Evolutionary conservation across 2,329 filamentous ascomycete species (phyloP).

Genomic region (Neoscytalidium dimidiatum): DNA sequence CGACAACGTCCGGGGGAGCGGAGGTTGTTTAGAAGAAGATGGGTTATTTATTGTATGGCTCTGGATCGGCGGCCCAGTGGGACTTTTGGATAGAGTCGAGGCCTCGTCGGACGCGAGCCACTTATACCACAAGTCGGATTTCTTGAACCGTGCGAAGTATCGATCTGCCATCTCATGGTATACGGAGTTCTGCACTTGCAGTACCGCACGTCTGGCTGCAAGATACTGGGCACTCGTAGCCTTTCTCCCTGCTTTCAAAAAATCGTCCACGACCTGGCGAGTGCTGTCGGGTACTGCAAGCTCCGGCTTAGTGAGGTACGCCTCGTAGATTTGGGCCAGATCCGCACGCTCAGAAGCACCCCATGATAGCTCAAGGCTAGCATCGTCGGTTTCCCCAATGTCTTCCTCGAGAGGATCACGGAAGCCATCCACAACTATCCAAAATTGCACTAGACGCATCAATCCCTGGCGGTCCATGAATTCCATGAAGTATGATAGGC

Average conservation of each 20-base stretch:
- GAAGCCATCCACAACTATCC: conserved; percentile 96
- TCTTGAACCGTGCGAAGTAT: conserved; percentile 84
- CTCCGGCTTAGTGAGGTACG: conserved; percentile 80
- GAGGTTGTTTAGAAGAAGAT: conserved; percentile 35
- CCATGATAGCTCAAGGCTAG: conserved; percentile 60
- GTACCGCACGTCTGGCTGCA: conserved; percentile 75
- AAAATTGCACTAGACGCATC: conserved; percentile 93
- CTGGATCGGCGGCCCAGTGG: conserved; percentile 7
- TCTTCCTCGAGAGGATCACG: conserved; percentile 91
- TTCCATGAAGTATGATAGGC: conserved; percentile 98
- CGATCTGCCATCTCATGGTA: conserved; percentile 81
- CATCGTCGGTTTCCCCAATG: conserved; percentile 68
- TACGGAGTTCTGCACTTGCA: conserved; percentile 79
- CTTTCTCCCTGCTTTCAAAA: conserved; percentile 73
- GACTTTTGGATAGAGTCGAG: conserved; percentile 34
- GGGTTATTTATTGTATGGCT: neutral
- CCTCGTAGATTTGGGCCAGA: conserved; percentile 86
- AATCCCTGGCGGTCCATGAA: conserved; percentile 92
- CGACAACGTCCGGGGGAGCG: conserved; percentile 50
- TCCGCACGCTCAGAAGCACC: conserved; percentile 83
- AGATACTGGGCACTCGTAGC: conserved; percentile 83
- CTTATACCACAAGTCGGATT: conserved; percentile 94
- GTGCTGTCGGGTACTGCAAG: conserved; percentile 73
- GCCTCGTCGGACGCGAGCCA: conserved; percentile 85
- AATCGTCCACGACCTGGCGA: conserved; percentile 70